A percentile compares a stretch with the other conserved stretches of the same genome.
Evolutionary conservation across 2,329 filamentous ascomycete genomes (phyloP).

Genomic region (Penicillium italicum): DNA sequence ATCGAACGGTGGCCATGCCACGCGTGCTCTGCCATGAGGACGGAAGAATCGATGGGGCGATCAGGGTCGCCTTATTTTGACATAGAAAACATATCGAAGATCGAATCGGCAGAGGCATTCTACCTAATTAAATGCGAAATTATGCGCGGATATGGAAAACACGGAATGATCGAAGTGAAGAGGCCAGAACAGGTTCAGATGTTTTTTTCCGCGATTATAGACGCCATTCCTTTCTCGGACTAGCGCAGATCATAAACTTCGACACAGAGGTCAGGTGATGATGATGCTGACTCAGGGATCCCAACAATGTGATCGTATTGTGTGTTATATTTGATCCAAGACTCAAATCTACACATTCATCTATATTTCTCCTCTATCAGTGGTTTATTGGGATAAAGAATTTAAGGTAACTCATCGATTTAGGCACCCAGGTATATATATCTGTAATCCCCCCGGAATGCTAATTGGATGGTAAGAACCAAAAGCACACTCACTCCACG

Average conservation of each 20-base stretch:
- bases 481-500: not conserved
- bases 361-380: not conserved
- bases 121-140: slow-evolving; percentile 22
- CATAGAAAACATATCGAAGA: slow-evolving; percentile 35
- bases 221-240: not conserved
- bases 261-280: not conserved
- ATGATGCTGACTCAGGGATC: not conserved
- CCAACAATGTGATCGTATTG: not conserved
- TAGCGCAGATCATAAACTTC: slow-evolving; percentile 5
- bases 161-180: not conserved
- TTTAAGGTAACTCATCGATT: not conserved
- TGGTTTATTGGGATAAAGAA: not conserved
- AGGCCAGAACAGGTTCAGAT: slow-evolving; percentile 9
- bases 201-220: slow-evolving; percentile 8
- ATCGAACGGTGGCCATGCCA: slow-evolving; percentile 30
- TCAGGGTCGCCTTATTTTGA: slow-evolving; percentile 24
- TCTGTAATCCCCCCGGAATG: not conserved
- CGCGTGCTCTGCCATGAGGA: slow-evolving; percentile 32
- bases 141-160: not conserved
- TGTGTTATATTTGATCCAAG: not conserved
- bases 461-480: not conserved
- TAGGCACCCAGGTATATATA: not conserved
- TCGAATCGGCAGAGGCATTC: slow-evolving; percentile 29
- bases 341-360: not conserved
- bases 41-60: slow-evolving; percentile 12